Evolutionary conservation across 176 grass and related monocot genomes (phyloP), one percentile per base, ranked within the genome.

Genomic region (Zoysia pacifica): DNA sequence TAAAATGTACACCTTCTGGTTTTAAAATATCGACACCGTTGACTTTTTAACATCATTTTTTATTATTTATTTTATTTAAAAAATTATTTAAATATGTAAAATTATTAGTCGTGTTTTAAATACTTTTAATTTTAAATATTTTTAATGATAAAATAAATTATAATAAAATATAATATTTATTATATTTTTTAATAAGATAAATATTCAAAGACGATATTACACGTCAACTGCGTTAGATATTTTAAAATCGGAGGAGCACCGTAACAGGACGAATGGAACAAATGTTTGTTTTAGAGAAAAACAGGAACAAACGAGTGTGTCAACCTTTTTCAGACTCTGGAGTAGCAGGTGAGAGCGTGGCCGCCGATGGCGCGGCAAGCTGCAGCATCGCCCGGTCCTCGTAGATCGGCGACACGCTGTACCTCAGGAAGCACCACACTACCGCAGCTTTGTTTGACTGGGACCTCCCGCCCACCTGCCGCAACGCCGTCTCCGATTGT

Each of bases 331-430:
- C 58, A 9, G 46, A 8, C 15, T 53, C 5, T 74, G 59, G 64
- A 62, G 81, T 59, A 37, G 67, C 43, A n/a, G 74, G 14, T 18
- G 66, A 55, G 19, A 16, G 46, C 16, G 48, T 16, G 38, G 51
- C 47, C 18, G 79, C 15, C 3, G 66, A 13, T 44, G 74, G 69
- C 67, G 80, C 68, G 2, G 48, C 67, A 46, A 83, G 59, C 55
- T 83, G 75, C 67, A 87, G 67, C 85, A 82, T 83, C 36, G 72
- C 46, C 48, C 4, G 74, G 38, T 68, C 86, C 9, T 15, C 45
- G 38, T 79, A 88, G 70, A 83, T 12, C 6, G 76, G 81, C 12
- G 42, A 72, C 35, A 85, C 77, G 9, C 67, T 73, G 40, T 80
- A 81, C 67, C 65, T 76, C 48, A 80, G 43, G 42, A 28, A 50